phyloP scores from a whole-genome alignment of 345 rosid genomes.

The Gossypium rotundifolium region DNA sequence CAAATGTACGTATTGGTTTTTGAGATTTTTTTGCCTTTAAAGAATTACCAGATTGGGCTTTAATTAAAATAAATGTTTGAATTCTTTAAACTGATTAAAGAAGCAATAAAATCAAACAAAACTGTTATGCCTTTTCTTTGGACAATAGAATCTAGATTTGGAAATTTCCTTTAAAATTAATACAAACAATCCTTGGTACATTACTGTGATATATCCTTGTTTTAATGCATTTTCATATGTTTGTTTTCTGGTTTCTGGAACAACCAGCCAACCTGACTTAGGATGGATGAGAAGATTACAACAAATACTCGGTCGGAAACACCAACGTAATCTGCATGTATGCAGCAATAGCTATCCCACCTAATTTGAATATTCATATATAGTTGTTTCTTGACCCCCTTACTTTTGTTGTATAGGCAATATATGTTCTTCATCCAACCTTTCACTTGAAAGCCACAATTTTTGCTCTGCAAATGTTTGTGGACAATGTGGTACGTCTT shows the following conservation, averaged over 20 bases:
- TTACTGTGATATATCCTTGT: not conserved
- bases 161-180: not conserved
- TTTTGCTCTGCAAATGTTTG: constrained; percentile 66
- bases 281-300: constrained; percentile 93
- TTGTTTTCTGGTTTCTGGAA: constrained; percentile 8
- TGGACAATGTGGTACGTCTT: constrained; percentile 64
- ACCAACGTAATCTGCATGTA: constrained; percentile 85
- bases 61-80: not conserved
- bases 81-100: not conserved
- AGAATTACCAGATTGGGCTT: not conserved
- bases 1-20: constrained; percentile 61
- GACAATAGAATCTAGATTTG: not conserved
- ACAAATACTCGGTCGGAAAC: constrained; percentile 88
- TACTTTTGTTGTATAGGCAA: constrained; percentile 49
- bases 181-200: not conserved
- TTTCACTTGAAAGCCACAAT: constrained; percentile 76
- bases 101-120: not conserved
- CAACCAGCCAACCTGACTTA: constrained; percentile 72
- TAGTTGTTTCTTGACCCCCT: constrained; percentile 9
- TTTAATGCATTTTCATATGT: not conserved
- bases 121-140: not conserved
- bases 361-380: not conserved
- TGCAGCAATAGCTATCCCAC: constrained; percentile 18
- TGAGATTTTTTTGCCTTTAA: not conserved
- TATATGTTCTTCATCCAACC: constrained; percentile 92